A percentile compares a stretch with the other conserved stretches of the same genome.
phyloP scores from a whole-genome alignment of 2,329 filamentous ascomycete genomes.

The Monosporascus sp. region DNA sequence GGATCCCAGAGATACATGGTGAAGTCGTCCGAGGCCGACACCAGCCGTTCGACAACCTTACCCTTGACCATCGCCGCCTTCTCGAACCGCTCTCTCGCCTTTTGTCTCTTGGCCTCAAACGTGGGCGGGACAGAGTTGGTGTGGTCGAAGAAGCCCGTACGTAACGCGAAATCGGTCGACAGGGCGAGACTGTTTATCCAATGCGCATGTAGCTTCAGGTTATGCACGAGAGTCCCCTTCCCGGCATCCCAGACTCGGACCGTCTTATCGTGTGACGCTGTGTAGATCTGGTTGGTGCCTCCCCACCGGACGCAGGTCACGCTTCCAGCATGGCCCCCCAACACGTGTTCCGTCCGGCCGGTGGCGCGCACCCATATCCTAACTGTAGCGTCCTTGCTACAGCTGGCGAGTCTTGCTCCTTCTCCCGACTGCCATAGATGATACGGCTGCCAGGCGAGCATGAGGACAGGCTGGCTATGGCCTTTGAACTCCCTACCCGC shows the following conservation, averaged over 20 bases:
- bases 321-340: conserved; percentile 83
- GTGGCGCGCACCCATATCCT: conserved; percentile 81
- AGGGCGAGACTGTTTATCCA: conserved; percentile 95
- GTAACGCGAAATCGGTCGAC: conserved; percentile 84
- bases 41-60: conserved; percentile 74
- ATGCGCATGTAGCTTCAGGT: conserved; percentile 76
- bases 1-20: conserved; percentile 97
- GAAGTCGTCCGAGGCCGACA: conserved; percentile 91
- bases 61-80: conserved; percentile 75
- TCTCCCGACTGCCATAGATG: conserved; percentile 66
- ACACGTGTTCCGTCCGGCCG: conserved; percentile 71
- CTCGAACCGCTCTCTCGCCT: conserved; percentile 78
- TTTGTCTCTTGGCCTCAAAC: conserved; percentile 64
- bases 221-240: conserved; percentile 75
- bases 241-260: conserved; percentile 84
- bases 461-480: conserved; percentile 85
- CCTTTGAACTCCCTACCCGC: conserved; percentile 71
- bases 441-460: conserved; percentile 88
- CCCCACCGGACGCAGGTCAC: conserved; percentile 94
- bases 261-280: conserved; percentile 83
- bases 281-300: conserved; percentile 79
- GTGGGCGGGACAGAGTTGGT: conserved; percentile 60
- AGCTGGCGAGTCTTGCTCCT: conserved; percentile 76
- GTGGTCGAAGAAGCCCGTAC: conserved; percentile 85
- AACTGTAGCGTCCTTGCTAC: conserved; percentile 84